These are phyloP conservation scores for Ogataea sp. DNA, from an alignment of 805 yeast species.

Conservation along the genomic window DNA sequence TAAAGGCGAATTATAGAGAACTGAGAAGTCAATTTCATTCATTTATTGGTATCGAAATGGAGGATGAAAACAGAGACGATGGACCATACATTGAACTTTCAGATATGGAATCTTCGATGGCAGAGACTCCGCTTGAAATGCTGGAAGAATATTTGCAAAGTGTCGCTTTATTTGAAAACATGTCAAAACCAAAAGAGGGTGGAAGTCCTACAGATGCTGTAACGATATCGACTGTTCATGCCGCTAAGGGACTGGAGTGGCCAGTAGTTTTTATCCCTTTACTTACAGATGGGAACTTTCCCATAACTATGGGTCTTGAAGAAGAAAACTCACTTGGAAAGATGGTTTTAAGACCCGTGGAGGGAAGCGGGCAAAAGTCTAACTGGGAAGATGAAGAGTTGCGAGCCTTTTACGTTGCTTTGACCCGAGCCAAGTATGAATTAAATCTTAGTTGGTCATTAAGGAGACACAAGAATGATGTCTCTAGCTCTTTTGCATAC, in stretches of 20 bases:
- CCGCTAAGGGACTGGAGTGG: too few species aligned
- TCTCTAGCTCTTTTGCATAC: too few species aligned
- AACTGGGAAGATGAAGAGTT: conserved; percentile 61
- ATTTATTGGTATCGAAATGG: too few species aligned
- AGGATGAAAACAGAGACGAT: too few species aligned
- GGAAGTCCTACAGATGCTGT: neutral
- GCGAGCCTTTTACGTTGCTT: conserved; percentile 79
- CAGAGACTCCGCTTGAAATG: neutral
- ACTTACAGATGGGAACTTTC: conserved; percentile 56
- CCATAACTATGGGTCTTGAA: conserved; percentile 40
- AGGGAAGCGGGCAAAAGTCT: neutral
- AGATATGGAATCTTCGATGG: neutral
- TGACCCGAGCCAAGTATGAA: conserved; percentile 65
- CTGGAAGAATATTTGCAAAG: neutral
- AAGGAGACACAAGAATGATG: too few species aligned
- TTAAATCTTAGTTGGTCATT: neutral
- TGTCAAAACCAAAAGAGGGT: conserved; percentile 14
- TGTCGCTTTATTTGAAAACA: neutral
- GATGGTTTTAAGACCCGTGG: conserved; percentile 3
- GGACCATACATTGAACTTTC: too few species aligned
- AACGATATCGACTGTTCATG: conserved; percentile 28
- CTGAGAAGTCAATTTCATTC: too few species aligned
- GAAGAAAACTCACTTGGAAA: conserved; percentile 7
- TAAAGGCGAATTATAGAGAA: too few species aligned
- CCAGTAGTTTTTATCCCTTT: conserved; percentile 83